A percentile compares a stretch with the other conserved stretches of the same genome.
Conservation (phyloP, 306 rosid species). For the Corylus heterophylla region DNA sequence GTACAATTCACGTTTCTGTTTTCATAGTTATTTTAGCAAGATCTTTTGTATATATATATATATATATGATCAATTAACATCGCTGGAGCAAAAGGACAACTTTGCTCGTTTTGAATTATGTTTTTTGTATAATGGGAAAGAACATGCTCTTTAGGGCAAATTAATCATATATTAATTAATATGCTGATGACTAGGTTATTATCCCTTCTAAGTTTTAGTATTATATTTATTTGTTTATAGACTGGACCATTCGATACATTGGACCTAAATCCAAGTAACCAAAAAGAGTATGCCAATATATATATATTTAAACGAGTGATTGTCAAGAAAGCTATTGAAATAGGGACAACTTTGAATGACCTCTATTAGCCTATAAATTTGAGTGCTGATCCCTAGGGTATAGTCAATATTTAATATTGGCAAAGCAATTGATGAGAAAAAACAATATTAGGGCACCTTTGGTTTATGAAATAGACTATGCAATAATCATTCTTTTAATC, state of each 20-base stretch:
- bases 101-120: no score
- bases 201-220: no score
- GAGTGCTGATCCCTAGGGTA: not conserved
- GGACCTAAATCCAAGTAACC: not conserved
- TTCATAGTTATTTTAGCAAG: not conserved
- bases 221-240: not conserved
- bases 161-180: no score
- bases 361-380: not conserved
- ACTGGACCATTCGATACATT: not conserved
- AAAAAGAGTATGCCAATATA: not conserved
- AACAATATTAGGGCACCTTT: not conserved
- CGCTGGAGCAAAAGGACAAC: no score
- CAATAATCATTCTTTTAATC: no score
- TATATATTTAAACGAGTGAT: not conserved
- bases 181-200: no score
- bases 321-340: not conserved
- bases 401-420: not conserved
- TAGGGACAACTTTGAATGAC: not conserved
- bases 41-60: no score
- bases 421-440: not conserved
- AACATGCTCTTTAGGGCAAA: no score
- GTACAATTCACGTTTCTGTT: not conserved
- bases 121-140: no score
- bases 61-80: no score
- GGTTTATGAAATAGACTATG: no score